Evolutionary conservation across 495 filamentous ascomycete species (phyloP), one percentile per base, ranked within the genome.

Genomic region (Penicillium soppii): DNA sequence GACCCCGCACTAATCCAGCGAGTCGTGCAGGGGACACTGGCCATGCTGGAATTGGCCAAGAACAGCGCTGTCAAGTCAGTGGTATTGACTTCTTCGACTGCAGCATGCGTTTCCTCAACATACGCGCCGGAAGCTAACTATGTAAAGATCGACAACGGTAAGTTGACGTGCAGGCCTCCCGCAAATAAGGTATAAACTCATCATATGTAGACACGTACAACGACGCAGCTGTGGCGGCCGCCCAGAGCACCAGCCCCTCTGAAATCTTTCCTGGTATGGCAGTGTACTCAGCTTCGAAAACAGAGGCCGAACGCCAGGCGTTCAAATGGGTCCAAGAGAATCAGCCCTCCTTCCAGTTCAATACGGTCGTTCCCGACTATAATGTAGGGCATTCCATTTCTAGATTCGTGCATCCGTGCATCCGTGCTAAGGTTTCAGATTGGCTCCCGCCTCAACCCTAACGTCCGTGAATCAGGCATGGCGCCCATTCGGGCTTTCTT

Each of bases 241-340:
- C 75, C 0, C 81, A 71, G 69, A 40, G 54, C 30, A 25, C 27
- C 6, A 47, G 44, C 6, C 53, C 57, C 1, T 15, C 20, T 1
- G 23, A 39, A 10, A 27, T 16, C 1, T n/a, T 27, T 17, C 23
- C n/a, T 16, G 9, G 12, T 67, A 58, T 19, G 60, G 62, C 64
- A 0, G 73, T 81, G 2, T 85, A 88, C 54, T 54, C 59, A 0
- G 79, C 79, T 0, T 77, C 75, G 52, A 86, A 88, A 58, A 75
- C 71, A 2, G 68, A 74, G 22, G 75, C 71, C 1, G 83, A 86
- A 61, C 71, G 64, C 27, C 65, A 68, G 3, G 54, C 78, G 3
- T 85, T 78, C 79, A 65, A 72, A 43, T 85, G 81, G 52, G 52
- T 77, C 2, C 62, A 75, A 19, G 69, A 78, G 38, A 41, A 81